Conservation (phyloP, 2,329 filamentous ascomycete genomes). For the Zasmidium angulare region DNA sequence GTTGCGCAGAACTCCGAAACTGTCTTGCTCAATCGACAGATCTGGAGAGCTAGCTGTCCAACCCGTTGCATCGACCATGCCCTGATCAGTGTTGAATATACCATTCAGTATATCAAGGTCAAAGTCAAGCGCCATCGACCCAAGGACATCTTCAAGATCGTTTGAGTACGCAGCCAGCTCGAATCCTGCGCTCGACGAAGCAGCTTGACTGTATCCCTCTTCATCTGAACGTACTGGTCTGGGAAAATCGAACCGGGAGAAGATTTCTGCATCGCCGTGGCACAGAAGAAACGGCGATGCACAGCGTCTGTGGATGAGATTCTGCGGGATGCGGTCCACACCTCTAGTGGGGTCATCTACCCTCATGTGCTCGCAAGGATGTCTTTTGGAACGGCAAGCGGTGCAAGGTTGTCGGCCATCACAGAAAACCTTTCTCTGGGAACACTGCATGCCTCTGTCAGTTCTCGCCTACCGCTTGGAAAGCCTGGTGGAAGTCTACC, state of each 20-base stretch:
- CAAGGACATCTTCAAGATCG: slow-evolving; percentile 7
- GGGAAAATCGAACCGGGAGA: background rate
- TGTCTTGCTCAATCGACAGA: background rate
- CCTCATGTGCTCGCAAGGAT: background rate
- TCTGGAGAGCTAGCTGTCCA: background rate
- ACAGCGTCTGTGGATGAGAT: no score
- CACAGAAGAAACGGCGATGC: background rate
- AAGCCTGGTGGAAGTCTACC: background rate
- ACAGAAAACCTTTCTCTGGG: slow-evolving; percentile 3
- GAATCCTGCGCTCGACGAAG: background rate
- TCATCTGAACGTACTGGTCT: no score
- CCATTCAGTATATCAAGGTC: background rate
- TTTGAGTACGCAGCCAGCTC: background rate
- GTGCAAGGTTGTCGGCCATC: slow-evolving; percentile 8
- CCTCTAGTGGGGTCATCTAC: background rate
- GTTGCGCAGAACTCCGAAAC: background rate
- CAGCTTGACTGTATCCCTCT: no score
- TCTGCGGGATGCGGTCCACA: no score
- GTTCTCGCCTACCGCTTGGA: background rate
- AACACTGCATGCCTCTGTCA: background rate
- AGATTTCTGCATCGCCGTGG: background rate
- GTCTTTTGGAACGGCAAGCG: slow-evolving; percentile 3
- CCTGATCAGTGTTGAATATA: background rate
- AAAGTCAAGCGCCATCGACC: background rate
- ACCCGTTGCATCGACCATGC: background rate